Evolutionary conservation across 805 yeast species (phyloP).

Genomic region (Cyberlindnera subsufficiens): DNA sequence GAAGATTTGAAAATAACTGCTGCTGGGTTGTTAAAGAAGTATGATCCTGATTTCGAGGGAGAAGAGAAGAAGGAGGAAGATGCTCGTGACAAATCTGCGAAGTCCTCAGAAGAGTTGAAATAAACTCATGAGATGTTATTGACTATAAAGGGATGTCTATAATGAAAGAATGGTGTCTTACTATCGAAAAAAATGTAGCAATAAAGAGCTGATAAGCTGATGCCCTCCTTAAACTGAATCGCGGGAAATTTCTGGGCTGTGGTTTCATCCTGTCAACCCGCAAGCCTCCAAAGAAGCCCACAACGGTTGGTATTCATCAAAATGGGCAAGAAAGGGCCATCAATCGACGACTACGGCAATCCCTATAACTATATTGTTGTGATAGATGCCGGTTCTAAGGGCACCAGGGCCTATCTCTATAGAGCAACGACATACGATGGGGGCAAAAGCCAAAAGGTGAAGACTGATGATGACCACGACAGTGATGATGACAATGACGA

Average conservation of each 20-base stretch:
- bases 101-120: too few relatives aligned
- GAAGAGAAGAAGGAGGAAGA: not conserved
- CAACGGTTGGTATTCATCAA: not conserved
- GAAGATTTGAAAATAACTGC: constrained; percentile 47
- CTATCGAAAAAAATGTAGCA: too few relatives aligned
- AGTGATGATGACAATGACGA: not conserved
- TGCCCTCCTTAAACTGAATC: too few relatives aligned
- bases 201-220: too few relatives aligned
- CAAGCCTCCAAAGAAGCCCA: not conserved
- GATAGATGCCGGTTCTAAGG: constrained; percentile 63
- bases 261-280: too few relatives aligned
- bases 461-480: not conserved
- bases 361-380: constrained; percentile 58
- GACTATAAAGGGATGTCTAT: too few relatives aligned
- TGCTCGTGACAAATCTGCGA: too few relatives aligned
- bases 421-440: constrained; percentile 16
- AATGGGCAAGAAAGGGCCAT: constrained; percentile 6
- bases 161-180: too few relatives aligned
- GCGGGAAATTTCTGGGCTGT: too few relatives aligned
- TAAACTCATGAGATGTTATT: too few relatives aligned
- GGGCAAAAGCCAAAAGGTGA: not conserved
- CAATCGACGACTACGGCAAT: constrained; percentile 34
- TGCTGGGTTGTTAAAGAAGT: constrained; percentile 40
- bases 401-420: constrained; percentile 56
- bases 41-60: constrained; percentile 21